Conservation (phyloP, 257 asterid genomes). For the Solanum arcanum region DNA sequence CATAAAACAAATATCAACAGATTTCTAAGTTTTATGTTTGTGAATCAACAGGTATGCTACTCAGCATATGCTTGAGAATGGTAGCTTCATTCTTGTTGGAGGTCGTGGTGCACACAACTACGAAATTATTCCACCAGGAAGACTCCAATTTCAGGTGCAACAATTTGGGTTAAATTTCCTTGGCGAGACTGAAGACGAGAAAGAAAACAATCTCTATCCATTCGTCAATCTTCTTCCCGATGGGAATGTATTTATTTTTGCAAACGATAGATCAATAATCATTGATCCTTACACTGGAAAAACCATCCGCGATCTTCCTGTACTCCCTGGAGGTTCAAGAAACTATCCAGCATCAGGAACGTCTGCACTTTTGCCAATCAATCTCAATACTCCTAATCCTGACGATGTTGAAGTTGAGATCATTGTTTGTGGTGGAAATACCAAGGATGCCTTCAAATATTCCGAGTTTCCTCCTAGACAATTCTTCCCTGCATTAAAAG, state of each 20-base stretch:
- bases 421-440: slow-evolving; percentile 70
- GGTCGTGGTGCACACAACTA: slow-evolving; percentile 62
- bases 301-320: slow-evolving; percentile 40
- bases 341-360: slow-evolving; percentile 75
- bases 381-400: slow-evolving; percentile 14
- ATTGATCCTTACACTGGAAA: slow-evolving; percentile 53
- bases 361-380: slow-evolving; percentile 70
- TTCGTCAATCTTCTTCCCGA: slow-evolving; percentile 79
- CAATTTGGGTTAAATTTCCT: slow-evolving; percentile 45
- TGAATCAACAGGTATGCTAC: slow-evolving; percentile 42
- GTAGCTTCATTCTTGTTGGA: slow-evolving; percentile 47
- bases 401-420: slow-evolving; percentile 20
- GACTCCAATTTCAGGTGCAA: slow-evolving; percentile 20
- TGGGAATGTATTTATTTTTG: slow-evolving; percentile 66
- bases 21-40: background rate
- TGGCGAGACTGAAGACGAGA: slow-evolving; percentile 31
- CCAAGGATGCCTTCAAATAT: slow-evolving; percentile 30
- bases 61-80: slow-evolving; percentile 40
- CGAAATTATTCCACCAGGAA: slow-evolving; percentile 52
- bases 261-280: slow-evolving; percentile 56
- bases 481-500: slow-evolving; percentile 42
- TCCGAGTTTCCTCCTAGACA: slow-evolving; percentile 31
- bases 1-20: background rate
- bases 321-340: slow-evolving; percentile 50
- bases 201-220: slow-evolving; percentile 78